Evolutionary conservation across 2,329 filamentous ascomycete species (phyloP).

Genomic region (Tolypocladium pustulatum): DNA sequence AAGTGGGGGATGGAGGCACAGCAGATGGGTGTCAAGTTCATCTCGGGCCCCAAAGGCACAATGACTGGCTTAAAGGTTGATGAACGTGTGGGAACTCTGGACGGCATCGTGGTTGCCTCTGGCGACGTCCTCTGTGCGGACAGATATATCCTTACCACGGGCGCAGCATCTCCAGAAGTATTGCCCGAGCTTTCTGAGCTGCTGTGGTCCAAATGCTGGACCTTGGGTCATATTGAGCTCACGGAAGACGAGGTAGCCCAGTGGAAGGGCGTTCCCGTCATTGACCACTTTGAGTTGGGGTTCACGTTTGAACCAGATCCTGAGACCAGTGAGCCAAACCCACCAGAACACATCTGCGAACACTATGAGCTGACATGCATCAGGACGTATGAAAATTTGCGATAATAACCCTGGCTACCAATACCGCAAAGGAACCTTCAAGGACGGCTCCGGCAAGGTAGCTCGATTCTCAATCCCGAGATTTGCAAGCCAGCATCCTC

Average conservation of each 20-base stretch:
- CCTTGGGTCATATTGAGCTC: background rate
- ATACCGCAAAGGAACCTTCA: background rate
- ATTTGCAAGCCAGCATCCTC: background rate
- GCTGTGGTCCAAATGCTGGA: background rate
- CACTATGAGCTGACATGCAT: background rate
- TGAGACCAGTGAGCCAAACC: background rate
- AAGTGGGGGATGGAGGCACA: background rate
- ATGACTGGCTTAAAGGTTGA: background rate
- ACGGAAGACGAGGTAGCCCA: background rate
- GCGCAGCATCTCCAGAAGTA: background rate
- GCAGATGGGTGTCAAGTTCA: background rate
- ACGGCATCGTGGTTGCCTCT: background rate
- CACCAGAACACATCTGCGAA: background rate
- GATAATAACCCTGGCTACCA: background rate
- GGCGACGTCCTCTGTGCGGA: background rate
- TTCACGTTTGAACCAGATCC: slow-evolving; percentile 6
- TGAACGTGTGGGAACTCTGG: background rate
- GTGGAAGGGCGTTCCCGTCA: background rate
- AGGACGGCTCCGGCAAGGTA: background rate
- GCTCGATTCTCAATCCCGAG: background rate
- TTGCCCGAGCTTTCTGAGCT: background rate
- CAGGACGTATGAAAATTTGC: background rate
- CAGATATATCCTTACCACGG: background rate
- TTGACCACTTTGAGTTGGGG: background rate
- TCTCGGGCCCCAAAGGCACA: background rate